Evolutionary conservation across 345 rosid genomes (phyloP).

Genomic region (Salix purpurea): DNA sequence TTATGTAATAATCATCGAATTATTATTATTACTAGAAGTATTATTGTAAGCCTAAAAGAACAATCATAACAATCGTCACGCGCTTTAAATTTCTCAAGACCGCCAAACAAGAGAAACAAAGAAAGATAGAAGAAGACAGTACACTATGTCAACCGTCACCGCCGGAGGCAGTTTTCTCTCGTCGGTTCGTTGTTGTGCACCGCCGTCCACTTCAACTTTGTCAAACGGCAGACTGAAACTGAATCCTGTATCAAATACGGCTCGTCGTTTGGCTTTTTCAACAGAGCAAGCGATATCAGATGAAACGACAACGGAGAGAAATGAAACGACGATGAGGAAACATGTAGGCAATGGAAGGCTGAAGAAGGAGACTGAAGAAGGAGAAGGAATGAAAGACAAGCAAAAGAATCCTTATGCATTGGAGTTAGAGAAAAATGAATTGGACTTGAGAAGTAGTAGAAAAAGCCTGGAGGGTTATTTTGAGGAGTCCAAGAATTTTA

Average conservation of each 20-base stretch:
- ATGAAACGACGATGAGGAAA: too few species aligned
- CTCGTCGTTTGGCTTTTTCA: background rate
- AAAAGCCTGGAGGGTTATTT: constrained; percentile 45
- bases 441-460: background rate
- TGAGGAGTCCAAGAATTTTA: constrained; percentile 40
- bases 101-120: too few species aligned
- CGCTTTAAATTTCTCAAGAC: too few species aligned
- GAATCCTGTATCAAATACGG: background rate
- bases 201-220: background rate
- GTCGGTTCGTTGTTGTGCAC: constrained; percentile 14
- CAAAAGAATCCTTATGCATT: background rate
- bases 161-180: constrained; percentile 9
- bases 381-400: background rate
- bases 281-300: background rate
- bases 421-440: background rate
- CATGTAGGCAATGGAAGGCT: background rate
- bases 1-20: too few species aligned
- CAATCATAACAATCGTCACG: too few species aligned
- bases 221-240: background rate
- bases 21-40: too few species aligned
- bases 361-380: background rate
- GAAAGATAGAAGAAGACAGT: too few species aligned
- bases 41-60: too few species aligned
- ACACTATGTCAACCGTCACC: too few species aligned
- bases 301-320: background rate